Evolutionary conservation across 106 monocot species (phyloP).

Genomic region (Cymbidium sinense): DNA sequence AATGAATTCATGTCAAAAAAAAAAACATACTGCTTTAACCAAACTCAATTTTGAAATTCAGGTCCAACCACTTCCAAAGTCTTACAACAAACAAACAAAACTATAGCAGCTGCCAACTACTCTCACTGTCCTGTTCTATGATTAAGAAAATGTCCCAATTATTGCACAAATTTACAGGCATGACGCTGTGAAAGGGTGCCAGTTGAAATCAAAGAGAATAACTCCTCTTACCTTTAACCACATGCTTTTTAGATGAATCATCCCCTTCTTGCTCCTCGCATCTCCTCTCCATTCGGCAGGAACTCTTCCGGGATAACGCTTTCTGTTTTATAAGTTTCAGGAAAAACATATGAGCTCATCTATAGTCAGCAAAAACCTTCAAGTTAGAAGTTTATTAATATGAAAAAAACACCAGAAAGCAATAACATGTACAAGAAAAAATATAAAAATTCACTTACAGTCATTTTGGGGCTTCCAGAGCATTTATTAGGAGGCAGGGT

Average conservation of each 20-base stretch:
- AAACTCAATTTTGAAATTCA: background rate
- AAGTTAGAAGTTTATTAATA: background rate
- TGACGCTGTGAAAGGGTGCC: background rate
- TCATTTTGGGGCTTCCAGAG: constrained; percentile 65
- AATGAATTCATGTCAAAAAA: background rate
- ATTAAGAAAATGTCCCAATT: background rate
- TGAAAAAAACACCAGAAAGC: background rate
- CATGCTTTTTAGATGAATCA: constrained; percentile 16
- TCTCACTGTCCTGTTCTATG: background rate
- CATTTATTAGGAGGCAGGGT: constrained; percentile 41
- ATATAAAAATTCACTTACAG: constrained; percentile 27
- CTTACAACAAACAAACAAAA: background rate
- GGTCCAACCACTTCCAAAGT: background rate
- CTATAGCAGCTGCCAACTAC: background rate
- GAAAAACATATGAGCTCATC: background rate
- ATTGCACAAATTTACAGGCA: background rate
- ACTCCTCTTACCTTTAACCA: constrained; percentile 16
- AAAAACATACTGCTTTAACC: background rate
- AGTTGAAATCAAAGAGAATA: background rate
- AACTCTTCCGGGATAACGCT: constrained; percentile 25
- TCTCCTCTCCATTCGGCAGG: constrained; percentile 16
- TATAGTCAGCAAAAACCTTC: background rate
- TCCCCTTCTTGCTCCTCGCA: constrained; percentile 20
- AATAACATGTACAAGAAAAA: background rate
- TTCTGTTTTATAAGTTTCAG: constrained; percentile 12